Evolutionary conservation across 371 early-diverging fungal genomes (phyloP).

Genomic region (Fennellomyces sp.): DNA sequence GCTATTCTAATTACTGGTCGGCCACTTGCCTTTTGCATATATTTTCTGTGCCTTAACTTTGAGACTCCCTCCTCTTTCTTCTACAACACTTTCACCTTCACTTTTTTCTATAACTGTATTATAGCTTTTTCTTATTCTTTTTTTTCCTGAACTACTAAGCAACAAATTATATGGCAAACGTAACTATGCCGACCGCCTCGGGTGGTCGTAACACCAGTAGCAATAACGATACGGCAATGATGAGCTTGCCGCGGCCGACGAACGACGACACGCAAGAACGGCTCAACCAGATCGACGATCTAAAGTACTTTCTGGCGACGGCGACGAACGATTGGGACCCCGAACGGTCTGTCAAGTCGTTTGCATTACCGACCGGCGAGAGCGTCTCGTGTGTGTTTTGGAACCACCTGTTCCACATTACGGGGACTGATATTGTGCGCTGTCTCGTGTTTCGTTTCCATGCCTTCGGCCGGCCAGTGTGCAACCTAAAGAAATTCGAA

Average conservation of each 20-base stretch:
- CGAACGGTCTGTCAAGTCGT: slow-evolving; percentile 58
- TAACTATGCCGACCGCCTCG: slow-evolving; percentile 3
- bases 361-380: slow-evolving; percentile 84
- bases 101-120: neutral
- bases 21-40: too few relatives aligned
- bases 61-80: neutral
- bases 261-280: slow-evolving; percentile 33
- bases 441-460: slow-evolving; percentile 94
- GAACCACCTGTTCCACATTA: slow-evolving; percentile 92
- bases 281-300: slow-evolving; percentile 47
- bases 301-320: slow-evolving; percentile 60
- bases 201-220: slow-evolving; percentile 8
- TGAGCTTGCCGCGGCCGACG: slow-evolving; percentile 19
- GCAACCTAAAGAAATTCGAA: slow-evolving; percentile 97
- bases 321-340: slow-evolving; percentile 65
- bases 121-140: neutral
- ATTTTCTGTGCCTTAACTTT: neutral
- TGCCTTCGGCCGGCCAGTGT: slow-evolving; percentile 88
- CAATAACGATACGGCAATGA: neutral
- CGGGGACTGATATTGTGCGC: slow-evolving; percentile 99
- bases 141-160: neutral
- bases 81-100: neutral
- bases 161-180: neutral
- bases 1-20: too few relatives aligned
- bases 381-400: slow-evolving; percentile 89